Percentiles rank a stretch among this genome's conserved stretches.
Evolutionary conservation across 768 basidiomycete species (phyloP).

Genomic region (Agaricus subrufescens): DNA sequence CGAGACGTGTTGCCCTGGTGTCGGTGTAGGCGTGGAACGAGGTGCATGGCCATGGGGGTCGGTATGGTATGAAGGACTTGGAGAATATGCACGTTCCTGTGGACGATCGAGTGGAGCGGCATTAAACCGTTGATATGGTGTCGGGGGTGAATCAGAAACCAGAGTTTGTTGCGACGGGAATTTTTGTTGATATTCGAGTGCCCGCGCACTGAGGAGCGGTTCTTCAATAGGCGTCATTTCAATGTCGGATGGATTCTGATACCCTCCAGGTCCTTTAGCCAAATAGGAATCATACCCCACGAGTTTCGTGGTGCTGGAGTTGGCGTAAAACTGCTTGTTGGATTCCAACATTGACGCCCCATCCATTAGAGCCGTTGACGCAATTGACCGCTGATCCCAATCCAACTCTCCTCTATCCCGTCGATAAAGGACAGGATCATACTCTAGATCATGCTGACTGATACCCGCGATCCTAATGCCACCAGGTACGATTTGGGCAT

Average conservation of each 20-base stretch:
- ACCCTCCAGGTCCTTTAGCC: conserved; percentile 35
- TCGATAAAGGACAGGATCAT: conserved; percentile 73
- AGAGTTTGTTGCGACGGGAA: conserved; percentile 35
- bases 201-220: conserved; percentile 47
- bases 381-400: conserved; percentile 80
- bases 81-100: conserved; percentile 34
- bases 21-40: conserved; percentile 7
- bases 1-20: conserved; percentile 9
- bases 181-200: conserved; percentile 28
- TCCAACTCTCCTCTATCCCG: conserved; percentile 83
- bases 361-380: conserved; percentile 53
- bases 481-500: conserved; percentile 68
- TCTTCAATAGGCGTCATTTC: conserved; percentile 60
- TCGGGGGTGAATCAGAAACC: conserved; percentile 34
- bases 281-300: conserved; percentile 56
- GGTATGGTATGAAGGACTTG: conserved; percentile 26
- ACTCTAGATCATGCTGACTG: conserved; percentile 76
- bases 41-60: conserved; percentile 11
- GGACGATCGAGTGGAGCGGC: conserved; percentile 61
- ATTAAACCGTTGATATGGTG: conserved; percentile 34
- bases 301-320: conserved; percentile 22
- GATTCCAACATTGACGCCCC: conserved; percentile 37
- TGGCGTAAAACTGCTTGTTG: conserved; percentile 36
- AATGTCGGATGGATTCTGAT: conserved; percentile 24
- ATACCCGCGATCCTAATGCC: conserved; percentile 83